phyloP scores from a whole-genome alignment of 805 yeast species.

The Maudiozyma pseudohumilis region DNA sequence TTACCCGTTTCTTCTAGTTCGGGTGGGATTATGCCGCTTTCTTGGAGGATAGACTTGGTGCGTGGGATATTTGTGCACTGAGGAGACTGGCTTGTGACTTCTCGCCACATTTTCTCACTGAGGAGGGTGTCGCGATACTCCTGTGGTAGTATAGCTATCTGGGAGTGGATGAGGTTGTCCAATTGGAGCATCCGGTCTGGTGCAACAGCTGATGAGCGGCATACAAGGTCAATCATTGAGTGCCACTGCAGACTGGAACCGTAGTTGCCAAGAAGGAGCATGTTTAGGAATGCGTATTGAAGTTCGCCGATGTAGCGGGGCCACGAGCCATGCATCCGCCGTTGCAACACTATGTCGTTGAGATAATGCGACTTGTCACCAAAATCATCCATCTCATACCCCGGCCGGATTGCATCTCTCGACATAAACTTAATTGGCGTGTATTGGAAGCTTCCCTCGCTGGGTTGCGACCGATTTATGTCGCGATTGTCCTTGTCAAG shows the following conservation, averaged over 20 bases:
- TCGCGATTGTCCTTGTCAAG: conserved; percentile 4
- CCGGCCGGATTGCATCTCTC: conserved; percentile 21
- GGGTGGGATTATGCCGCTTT: no score
- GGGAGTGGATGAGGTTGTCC: conserved; percentile 14
- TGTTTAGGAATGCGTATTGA: conserved; percentile 40
- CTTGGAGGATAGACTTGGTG: no score
- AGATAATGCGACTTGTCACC: conserved; percentile 57
- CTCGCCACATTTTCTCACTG: conserved; percentile 16
- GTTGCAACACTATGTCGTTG: conserved; percentile 24
- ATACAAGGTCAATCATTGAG: conserved; percentile 35
- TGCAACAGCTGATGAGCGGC: conserved; percentile 11
- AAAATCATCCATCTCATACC: conserved; percentile 40
- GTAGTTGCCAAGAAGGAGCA: conserved; percentile 48
- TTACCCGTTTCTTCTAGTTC: no score
- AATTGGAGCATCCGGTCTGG: conserved; percentile 4
- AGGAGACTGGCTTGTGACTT: no score
- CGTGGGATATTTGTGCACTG: no score
- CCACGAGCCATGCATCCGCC: conserved; percentile 15
- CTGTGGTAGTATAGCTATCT: conserved; percentile 16
- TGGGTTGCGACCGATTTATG: not conserved
- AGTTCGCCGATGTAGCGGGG: conserved; percentile 41
- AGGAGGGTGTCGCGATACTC: conserved; percentile 18
- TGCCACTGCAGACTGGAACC: conserved; percentile 61
- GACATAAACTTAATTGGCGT: conserved; percentile 24
- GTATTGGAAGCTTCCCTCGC: conserved; percentile 11